A percentile compares a stretch with the other conserved stretches of the same genome.
Evolutionary conservation across 352 stramenopile genomes (phyloP).

Genomic region (Phytophthora hibernalis): DNA sequence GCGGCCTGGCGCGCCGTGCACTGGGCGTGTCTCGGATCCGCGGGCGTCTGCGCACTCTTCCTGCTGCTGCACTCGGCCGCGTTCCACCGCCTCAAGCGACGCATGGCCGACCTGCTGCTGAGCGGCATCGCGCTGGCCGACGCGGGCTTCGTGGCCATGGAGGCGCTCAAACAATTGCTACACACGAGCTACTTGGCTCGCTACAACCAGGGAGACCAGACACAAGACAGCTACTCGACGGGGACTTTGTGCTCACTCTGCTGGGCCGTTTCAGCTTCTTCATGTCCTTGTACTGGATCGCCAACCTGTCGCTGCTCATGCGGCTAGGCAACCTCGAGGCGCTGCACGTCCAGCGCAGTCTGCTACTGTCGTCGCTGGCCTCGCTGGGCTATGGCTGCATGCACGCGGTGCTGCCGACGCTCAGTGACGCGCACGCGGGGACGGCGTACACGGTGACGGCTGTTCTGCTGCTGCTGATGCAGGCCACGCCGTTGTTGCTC

Average conservation of each 20-base stretch:
- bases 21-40: conserved; percentile 53
- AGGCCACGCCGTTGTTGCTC: conserved; percentile 47
- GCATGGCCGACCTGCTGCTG: conserved; percentile 73
- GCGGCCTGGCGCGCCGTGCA: conserved; percentile 54
- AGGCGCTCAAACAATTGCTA: conserved; percentile 56
- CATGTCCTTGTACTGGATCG: conserved; percentile 80
- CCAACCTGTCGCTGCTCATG: conserved; percentile 76
- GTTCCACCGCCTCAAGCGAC: conserved; percentile 70
- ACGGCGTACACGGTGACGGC: conserved; percentile 57
- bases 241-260: conserved; percentile 42
- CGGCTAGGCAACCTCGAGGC: conserved; percentile 61
- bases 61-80: conserved; percentile 65
- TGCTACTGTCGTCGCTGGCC: conserved; percentile 55
- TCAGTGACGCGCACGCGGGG: conserved; percentile 3
- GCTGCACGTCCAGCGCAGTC: conserved; percentile 56
- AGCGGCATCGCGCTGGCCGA: conserved; percentile 72
- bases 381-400: conserved; percentile 64
- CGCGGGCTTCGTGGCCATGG: conserved; percentile 54
- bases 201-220: conserved; percentile 19
- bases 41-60: conserved; percentile 52
- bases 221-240: conserved; percentile 1
- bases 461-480: conserved; percentile 51
- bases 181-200: conserved; percentile 55
- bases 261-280: conserved; percentile 73
- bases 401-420: conserved; percentile 48